These are phyloP conservation scores for Graphium sp. DNA, from an alignment of 2,329 filamentous ascomycete species.

Conservation along the genomic window DNA sequence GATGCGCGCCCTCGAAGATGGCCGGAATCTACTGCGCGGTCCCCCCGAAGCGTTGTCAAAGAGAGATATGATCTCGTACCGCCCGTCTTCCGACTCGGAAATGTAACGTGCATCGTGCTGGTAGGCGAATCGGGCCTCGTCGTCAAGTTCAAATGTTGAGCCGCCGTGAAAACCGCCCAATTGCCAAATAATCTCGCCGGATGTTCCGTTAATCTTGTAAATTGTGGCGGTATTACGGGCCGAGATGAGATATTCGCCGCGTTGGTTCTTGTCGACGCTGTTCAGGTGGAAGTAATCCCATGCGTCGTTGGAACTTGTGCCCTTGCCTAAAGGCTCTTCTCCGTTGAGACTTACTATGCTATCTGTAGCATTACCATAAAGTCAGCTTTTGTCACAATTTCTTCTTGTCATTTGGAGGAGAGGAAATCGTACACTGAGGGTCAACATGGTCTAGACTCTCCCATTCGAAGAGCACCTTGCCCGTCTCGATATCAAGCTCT, in stretches of 20 bases:
- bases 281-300: slow-evolving; percentile 44
- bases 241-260: slow-evolving; percentile 37
- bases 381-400: neutral
- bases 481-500: slow-evolving; percentile 23
- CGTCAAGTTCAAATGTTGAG: slow-evolving; percentile 19
- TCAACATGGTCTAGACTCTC: slow-evolving; percentile 6
- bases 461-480: slow-evolving; percentile 30
- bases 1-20: no score
- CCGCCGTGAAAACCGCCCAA: slow-evolving; percentile 24
- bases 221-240: slow-evolving; percentile 29
- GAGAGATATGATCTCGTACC: slow-evolving; percentile 31
- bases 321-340: slow-evolving; percentile 2
- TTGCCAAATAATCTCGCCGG: slow-evolving; percentile 32
- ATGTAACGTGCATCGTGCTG: slow-evolving; percentile 33
- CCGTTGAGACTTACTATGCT: no score
- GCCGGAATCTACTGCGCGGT: no score
- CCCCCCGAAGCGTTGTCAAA: slow-evolving; percentile 36
- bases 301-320: slow-evolving; percentile 12
- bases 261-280: slow-evolving; percentile 30
- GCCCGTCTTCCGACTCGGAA: slow-evolving; percentile 15
- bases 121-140: slow-evolving; percentile 24
- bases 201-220: slow-evolving; percentile 24
- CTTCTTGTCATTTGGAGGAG: neutral
- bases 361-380: neutral
- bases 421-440: slow-evolving; percentile 4